These are phyloP conservation scores for Calycina marina DNA, from an alignment of 2,329 filamentous ascomycete genomes.

Conservation along the genomic window DNA sequence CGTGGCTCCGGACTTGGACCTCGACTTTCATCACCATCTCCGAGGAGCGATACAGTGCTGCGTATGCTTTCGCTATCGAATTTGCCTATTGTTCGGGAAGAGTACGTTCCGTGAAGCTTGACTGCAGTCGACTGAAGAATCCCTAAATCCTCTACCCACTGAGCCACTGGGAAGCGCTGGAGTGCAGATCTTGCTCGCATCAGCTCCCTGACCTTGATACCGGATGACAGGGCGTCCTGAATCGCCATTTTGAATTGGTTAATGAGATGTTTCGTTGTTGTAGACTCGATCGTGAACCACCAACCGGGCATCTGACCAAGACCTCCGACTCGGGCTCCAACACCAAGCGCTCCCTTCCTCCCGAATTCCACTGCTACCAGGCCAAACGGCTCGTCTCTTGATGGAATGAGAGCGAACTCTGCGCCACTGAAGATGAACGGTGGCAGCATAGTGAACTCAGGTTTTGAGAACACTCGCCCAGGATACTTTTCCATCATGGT, in stretches of 20 bases:
- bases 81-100: slow-evolving; percentile 1
- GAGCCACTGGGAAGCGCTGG: slow-evolving; percentile 51
- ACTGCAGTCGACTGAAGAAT: slow-evolving; percentile 46
- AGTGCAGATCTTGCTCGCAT: slow-evolving; percentile 52
- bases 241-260: slow-evolving; percentile 52
- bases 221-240: slow-evolving; percentile 42
- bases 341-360: slow-evolving; percentile 50
- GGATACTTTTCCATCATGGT: slow-evolving; percentile 49
- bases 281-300: slow-evolving; percentile 57
- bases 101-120: slow-evolving; percentile 25
- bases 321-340: slow-evolving; percentile 51
- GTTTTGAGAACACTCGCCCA: slow-evolving; percentile 50
- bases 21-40: too few relatives aligned
- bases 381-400: slow-evolving; percentile 54
- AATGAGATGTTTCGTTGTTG: slow-evolving; percentile 45
- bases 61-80: too few relatives aligned
- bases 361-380: slow-evolving; percentile 56
- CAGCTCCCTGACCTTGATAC: slow-evolving; percentile 36
- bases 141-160: slow-evolving; percentile 51
- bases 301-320: slow-evolving; percentile 58
- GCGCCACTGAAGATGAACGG: slow-evolving; percentile 53
- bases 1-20: too few relatives aligned
- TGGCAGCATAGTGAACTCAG: slow-evolving; percentile 52
- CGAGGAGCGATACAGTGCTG: too few relatives aligned
- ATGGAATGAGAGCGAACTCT: slow-evolving; percentile 54